Evolutionary conservation across 176 grass and related monocot species (phyloP).

Genomic region (Oryza nivara): DNA sequence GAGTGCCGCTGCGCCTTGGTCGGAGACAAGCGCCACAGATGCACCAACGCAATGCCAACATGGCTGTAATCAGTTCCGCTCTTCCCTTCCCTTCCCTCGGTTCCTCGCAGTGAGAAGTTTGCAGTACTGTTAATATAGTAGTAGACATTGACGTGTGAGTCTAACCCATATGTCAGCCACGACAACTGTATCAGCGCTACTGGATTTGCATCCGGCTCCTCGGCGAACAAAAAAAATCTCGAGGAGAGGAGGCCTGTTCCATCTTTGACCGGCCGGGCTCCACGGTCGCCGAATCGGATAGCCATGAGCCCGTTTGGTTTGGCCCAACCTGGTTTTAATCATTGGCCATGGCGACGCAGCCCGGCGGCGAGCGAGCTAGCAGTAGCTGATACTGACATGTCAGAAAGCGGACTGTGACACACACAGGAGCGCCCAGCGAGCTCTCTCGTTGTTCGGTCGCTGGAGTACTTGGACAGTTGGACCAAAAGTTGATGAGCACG

Average conservation of each 20-base stretch:
- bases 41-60: background rate
- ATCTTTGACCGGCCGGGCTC: constrained; percentile 33
- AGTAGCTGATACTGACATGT: constrained; percentile 33
- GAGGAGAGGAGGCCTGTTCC: background rate
- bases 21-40: background rate
- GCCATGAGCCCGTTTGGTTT: background rate
- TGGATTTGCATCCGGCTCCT: too few species aligned
- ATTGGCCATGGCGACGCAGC: constrained; percentile 9
- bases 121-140: too few species aligned
- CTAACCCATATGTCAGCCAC: too few species aligned
- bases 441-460: background rate
- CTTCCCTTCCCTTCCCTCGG: background rate
- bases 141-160: too few species aligned
- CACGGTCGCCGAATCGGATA: background rate
- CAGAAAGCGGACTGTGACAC: constrained; percentile 12
- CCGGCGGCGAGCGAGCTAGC: background rate
- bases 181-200: too few species aligned
- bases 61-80: background rate
- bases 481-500: background rate
- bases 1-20: constrained; percentile 29
- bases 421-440: background rate
- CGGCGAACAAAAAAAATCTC: background rate
- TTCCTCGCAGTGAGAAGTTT: too few species aligned
- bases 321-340: constrained; percentile 38
- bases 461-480: background rate